These are phyloP conservation scores for Rhynchosporium graminicola DNA, from an alignment of 2,329 filamentous ascomycete species.

Conservation along the genomic window DNA sequence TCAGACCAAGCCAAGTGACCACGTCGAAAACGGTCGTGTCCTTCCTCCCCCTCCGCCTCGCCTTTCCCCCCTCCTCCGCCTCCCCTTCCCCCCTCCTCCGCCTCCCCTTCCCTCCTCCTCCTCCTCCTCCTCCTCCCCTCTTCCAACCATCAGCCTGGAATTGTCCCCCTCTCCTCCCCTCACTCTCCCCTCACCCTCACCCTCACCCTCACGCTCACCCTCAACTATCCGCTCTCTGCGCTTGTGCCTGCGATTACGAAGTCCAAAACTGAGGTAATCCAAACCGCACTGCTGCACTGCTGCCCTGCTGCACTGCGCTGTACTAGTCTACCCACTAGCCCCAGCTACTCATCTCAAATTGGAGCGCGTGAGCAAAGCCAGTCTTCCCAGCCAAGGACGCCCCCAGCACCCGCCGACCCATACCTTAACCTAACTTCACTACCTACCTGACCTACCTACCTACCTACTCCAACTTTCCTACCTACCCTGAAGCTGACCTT, in stretches of 20 bases:
- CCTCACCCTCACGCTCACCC: not conserved
- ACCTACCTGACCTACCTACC: slow-evolving; percentile 1
- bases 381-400: slow-evolving; percentile 39
- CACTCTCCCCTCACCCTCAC: not conserved
- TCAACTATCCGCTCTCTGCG: not conserved
- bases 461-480: slow-evolving; percentile 9
- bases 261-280: not conserved
- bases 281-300: slow-evolving; percentile 7
- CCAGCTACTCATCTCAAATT: slow-evolving; percentile 38
- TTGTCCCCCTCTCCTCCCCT: not conserved
- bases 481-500: slow-evolving; percentile 9
- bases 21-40: slow-evolving; percentile 25
- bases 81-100: slow-evolving; percentile 23
- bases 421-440: slow-evolving; percentile 9
- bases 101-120: no score
- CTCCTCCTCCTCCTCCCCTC: slow-evolving; percentile 14
- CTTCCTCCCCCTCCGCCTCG: no score
- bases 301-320: not conserved
- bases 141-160: slow-evolving; percentile 31
- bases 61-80: no score
- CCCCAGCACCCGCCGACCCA: slow-evolving; percentile 15
- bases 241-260: not conserved
- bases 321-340: slow-evolving; percentile 28
- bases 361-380: slow-evolving; percentile 41
- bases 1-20: slow-evolving; percentile 24